Base-by-base conservation (phyloP, 2,329 filamentous ascomycete genomes). In the Penicillium freii region DNA sequence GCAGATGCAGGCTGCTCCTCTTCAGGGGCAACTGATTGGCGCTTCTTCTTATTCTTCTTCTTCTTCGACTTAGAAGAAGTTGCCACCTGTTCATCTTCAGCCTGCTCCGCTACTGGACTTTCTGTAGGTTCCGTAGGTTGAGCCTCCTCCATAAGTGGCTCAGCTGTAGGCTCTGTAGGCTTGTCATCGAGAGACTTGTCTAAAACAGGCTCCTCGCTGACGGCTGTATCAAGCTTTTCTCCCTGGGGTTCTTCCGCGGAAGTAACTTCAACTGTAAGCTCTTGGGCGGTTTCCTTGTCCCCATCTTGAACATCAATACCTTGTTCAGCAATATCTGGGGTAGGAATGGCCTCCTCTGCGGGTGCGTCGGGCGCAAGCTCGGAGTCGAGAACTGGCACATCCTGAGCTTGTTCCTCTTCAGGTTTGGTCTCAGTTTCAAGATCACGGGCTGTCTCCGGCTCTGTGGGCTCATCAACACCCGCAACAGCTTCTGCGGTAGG, bases 21-120 rank as follows among this genome's bases (percentile, higher is more conserved):
- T 27, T 54, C 51, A 21, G 19, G 17, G 4, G 34, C 51, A 44
- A 60, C 43, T 38, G 63, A 62, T 53, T 64, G 62, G 15, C 52
- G 56, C 57, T 65, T 65, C 58, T 66, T 66, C 31, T 65, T 63
- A 23, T 66, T 66, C 13, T 61, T 66, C 44, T 65, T 58, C n/a
- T 66, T 65, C 54, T 66, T 66, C 5, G 55, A 57, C 25, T 56
- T 57, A 0, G 50, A 52, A 43, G 49, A 43, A 46, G 29, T 21
- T 44, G 11, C 17, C 10, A 11, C 23, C 31, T 52, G 39, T 17
- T 52, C 40, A 52, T 19, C 50, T 36, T 52, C 56, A 19, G 25
- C 17, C 27, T 51, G 45, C 19, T 51, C 48, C 38, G 15, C 10
- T 6, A 19, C 29, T 50, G 44, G n/a, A 13, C 7, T 36, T 23